phyloP scores from a whole-genome alignment of 2,329 filamentous ascomycete genomes.

The Aspergillus ibericus region DNA sequence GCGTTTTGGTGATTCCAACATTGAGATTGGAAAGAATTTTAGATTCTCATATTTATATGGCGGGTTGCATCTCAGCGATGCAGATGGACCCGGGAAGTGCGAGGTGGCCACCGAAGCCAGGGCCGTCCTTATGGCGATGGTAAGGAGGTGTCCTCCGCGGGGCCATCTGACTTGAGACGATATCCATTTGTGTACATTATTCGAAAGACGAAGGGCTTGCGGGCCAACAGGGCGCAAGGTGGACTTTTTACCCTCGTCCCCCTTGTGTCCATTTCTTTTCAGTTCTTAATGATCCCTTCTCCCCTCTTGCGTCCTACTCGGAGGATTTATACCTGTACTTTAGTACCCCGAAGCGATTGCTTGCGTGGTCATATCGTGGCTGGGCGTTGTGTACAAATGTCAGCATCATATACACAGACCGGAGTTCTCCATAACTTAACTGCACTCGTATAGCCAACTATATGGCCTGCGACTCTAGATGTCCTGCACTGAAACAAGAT shows the following conservation, averaged over 20 bases:
- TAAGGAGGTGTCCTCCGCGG: not conserved
- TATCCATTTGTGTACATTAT: conserved; percentile 11
- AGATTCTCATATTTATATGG: conserved; percentile 6
- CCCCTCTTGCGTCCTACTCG: conserved; percentile 18
- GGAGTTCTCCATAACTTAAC: no score
- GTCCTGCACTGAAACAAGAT: no score
- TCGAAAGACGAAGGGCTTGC: conserved; percentile 3
- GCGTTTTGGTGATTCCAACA: conserved; percentile 36
- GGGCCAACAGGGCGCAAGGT: no score
- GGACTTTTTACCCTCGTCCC: no score
- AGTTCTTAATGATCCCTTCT: conserved; percentile 15
- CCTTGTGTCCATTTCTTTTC: not conserved
- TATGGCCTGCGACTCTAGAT: no score
- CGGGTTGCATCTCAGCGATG: not conserved
- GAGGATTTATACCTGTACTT: conserved; percentile 18
- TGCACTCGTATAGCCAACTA: no score
- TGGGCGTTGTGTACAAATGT: not conserved
- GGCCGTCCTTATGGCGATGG: not conserved
- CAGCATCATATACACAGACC: not conserved
- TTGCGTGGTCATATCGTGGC: not conserved
- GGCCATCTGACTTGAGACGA: not conserved
- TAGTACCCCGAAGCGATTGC: conserved; percentile 8
- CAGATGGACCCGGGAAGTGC: not conserved
- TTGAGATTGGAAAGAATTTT: conserved; percentile 24
- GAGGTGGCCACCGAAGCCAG: not conserved